These are phyloP conservation scores for Biscogniauxia mediterranea DNA, from an alignment of 2,329 filamentous ascomycete species.

Conservation along the genomic window DNA sequence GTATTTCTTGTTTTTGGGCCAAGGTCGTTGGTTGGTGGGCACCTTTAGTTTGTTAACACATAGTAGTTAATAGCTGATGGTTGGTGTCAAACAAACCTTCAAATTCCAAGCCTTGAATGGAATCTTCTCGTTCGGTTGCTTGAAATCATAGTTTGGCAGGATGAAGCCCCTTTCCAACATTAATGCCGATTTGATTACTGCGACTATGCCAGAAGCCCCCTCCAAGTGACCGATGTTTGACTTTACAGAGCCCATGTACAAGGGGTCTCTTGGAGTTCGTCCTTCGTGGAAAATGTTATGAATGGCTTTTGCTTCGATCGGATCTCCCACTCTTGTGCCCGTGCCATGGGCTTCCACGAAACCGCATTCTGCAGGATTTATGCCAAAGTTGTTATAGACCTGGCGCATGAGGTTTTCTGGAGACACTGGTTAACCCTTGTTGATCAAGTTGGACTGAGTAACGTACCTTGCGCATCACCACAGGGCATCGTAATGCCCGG, in stretches of 20 bases:
- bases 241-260: slow-evolving; percentile 49
- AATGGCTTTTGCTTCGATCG: slow-evolving; percentile 52
- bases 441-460: neutral
- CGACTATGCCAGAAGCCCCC: slow-evolving; percentile 49
- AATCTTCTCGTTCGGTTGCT: slow-evolving; percentile 48
- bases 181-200: slow-evolving; percentile 50
- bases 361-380: slow-evolving; percentile 38
- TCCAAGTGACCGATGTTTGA: slow-evolving; percentile 53
- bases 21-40: slow-evolving; percentile 42
- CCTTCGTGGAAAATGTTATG: slow-evolving; percentile 41
- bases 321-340: slow-evolving; percentile 55
- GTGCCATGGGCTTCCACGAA: slow-evolving; percentile 57
- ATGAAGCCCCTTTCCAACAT: slow-evolving; percentile 52
- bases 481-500: slow-evolving; percentile 58
- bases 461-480: slow-evolving; percentile 44
- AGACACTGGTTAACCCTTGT: slow-evolving; percentile 14
- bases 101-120: slow-evolving; percentile 50
- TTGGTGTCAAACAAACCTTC: slow-evolving; percentile 25
- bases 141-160: slow-evolving; percentile 49
- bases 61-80: neutral
- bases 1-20: slow-evolving; percentile 48
- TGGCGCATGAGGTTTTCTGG: slow-evolving; percentile 42
- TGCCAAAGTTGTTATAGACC: slow-evolving; percentile 40
- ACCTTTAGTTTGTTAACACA: slow-evolving; percentile 32
- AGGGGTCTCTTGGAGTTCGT: slow-evolving; percentile 39